A percentile compares a stretch with the other conserved stretches of the same genome.
Conservation (phyloP, 176 grass and related monocot genomes). For the Oryza longistaminata region DNA sequence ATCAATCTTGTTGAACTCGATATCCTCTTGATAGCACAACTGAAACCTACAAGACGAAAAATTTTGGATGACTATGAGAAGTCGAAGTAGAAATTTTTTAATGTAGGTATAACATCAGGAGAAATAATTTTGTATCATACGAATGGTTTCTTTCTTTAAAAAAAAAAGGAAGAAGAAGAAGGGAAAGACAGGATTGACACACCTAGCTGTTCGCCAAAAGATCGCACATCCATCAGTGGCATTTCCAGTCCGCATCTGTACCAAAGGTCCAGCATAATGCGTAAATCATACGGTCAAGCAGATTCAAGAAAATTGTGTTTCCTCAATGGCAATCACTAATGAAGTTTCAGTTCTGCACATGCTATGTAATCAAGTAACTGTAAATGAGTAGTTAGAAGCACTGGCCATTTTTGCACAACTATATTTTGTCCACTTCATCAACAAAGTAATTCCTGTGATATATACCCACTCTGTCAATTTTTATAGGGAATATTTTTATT, state of each 20-base stretch:
- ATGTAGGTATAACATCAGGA: conserved; percentile 4
- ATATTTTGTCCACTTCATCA: background rate
- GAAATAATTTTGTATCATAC: conserved; percentile 9
- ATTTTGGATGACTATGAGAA: conserved; percentile 10
- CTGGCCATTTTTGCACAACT: background rate
- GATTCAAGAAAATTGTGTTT: conserved; percentile 22
- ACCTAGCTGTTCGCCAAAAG: conserved; percentile 89
- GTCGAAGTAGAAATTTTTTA: conserved; percentile 4
- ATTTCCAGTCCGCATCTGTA: conserved; percentile 85
- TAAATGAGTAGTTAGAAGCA: conserved; percentile 20
- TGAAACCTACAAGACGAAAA: conserved; percentile 61
- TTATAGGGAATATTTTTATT: background rate
- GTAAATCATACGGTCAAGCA: conserved; percentile 21
- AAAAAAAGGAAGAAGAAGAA: background rate
- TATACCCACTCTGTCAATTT: background rate
- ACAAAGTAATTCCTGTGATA: conserved; percentile 17
- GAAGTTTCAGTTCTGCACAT: background rate
- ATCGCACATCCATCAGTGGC: conserved; percentile 89
- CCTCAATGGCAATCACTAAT: conserved; percentile 20
- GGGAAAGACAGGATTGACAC: conserved; percentile 13
- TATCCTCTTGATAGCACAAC: conserved; percentile 70
- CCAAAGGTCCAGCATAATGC: conserved; percentile 35
- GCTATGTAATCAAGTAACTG: conserved; percentile 19
- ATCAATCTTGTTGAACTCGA: conserved; percentile 82
- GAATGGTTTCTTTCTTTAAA: background rate